A percentile compares a stretch with the other conserved stretches of the same genome.
Conservation (phyloP, 495 filamentous ascomycete genomes). For the Cercophora scortea region DNA sequence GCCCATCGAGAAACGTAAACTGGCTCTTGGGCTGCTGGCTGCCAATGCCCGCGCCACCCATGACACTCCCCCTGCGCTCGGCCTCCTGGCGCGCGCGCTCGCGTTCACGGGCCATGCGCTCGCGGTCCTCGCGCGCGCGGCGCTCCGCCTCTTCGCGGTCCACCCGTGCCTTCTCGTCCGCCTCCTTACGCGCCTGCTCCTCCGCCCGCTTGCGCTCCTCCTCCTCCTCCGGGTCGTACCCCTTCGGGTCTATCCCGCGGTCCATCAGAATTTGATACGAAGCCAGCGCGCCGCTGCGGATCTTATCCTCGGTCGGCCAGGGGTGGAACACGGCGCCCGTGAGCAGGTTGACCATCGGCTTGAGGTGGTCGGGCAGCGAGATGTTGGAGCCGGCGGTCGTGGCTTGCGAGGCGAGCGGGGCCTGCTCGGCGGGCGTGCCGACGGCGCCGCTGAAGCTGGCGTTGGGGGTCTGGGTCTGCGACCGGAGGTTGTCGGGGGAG, state of each 20-base stretch:
- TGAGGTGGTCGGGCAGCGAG: constrained; percentile 31
- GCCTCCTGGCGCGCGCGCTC: constrained; percentile 38
- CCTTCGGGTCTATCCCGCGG: constrained; percentile 46
- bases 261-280: constrained; percentile 49
- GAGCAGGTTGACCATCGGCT: constrained; percentile 43
- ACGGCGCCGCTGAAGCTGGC: constrained; percentile 13
- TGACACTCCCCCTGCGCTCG: constrained; percentile 29
- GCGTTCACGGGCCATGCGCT: constrained; percentile 23
- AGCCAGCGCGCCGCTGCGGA: constrained; percentile 55
- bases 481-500: constrained; percentile 1
- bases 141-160: constrained; percentile 36
- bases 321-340: constrained; percentile 49
- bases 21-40: constrained; percentile 28
- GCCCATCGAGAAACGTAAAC: constrained; percentile 43
- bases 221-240: constrained; percentile 46
- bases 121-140: constrained; percentile 27
- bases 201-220: constrained; percentile 33
- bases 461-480: constrained; percentile 11
- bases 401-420: neutral
- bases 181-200: constrained; percentile 27
- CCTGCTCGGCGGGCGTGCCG: neutral
- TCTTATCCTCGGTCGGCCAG: constrained; percentile 59
- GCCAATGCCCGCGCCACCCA: constrained; percentile 2
- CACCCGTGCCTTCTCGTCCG: constrained; percentile 35
- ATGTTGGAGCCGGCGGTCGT: constrained; percentile 7